A percentile compares a stretch with the other conserved stretches of the same genome.
Conservation (phyloP, 2,329 filamentous ascomycete species). For the Ceratocystiopsis minuta region DNA sequence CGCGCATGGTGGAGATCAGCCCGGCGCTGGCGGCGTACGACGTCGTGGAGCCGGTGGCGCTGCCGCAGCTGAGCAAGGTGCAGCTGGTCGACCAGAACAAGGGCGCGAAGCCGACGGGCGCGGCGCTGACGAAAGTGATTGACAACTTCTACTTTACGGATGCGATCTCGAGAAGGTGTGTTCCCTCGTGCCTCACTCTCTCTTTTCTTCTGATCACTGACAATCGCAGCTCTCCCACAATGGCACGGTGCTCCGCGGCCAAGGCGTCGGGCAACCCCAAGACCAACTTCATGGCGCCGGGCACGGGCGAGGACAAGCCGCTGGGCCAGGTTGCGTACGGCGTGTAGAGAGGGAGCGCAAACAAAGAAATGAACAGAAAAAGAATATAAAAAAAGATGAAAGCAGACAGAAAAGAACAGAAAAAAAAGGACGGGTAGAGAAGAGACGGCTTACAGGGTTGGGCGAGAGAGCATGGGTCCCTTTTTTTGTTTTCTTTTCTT, state of each 20-base stretch:
- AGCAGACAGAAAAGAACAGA: constrained; percentile 3
- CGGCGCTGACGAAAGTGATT: constrained; percentile 66
- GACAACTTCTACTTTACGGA: constrained; percentile 99
- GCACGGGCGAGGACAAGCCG: constrained; percentile 43
- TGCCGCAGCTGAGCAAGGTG: constrained; percentile 68
- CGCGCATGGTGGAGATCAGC: constrained; percentile 90
- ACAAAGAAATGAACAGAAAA: constrained; percentile 8
- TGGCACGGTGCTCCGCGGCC: constrained; percentile 90
- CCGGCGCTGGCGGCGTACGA: constrained; percentile 82
- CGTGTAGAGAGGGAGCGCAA: constrained; percentile 18
- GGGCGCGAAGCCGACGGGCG: constrained; percentile 54
- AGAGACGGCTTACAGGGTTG: not conserved
- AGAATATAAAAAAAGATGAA: constrained; percentile 1
- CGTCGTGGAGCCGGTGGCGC: constrained; percentile 63
- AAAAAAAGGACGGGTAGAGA: constrained; percentile 11
- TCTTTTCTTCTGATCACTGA: constrained; percentile 3
- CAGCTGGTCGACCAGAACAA: constrained; percentile 96
- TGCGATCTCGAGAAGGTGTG: constrained; percentile 83
- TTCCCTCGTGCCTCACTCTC: constrained; percentile 9
- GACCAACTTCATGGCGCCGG: constrained; percentile 63
- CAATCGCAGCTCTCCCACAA: constrained; percentile 72
- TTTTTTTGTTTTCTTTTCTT: constrained; percentile 1
- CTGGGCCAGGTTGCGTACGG: constrained; percentile 44
- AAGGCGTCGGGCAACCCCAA: constrained; percentile 67
- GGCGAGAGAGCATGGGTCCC: not conserved